These are phyloP conservation scores for Hemisphaericaspora subhashii DNA, from an alignment of 1,139 yeast genomes.

Conservation along the genomic window DNA sequence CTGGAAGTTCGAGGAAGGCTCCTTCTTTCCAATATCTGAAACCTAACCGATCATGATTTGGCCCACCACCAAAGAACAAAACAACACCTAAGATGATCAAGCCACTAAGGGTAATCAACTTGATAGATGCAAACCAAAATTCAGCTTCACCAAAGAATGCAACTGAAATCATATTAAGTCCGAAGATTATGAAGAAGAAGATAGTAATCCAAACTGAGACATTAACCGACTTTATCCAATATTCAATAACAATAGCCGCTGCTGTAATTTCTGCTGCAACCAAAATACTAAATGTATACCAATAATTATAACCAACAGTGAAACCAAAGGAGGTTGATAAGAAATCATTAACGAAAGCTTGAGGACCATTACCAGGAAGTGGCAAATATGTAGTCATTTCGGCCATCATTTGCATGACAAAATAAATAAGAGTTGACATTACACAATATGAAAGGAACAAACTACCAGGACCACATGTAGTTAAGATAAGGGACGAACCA, in stretches of 20 bases:
- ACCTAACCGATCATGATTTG: conserved; percentile 58
- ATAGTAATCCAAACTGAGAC: conserved; percentile 58
- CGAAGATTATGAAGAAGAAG: conserved; percentile 39
- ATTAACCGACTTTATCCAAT: conserved; percentile 54
- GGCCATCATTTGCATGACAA: conserved; percentile 57
- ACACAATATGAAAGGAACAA: conserved; percentile 47
- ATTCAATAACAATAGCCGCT: conserved; percentile 51
- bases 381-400: conserved; percentile 66
- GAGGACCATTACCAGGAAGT: conserved; percentile 45
- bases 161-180: conserved; percentile 46
- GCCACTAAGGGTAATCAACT: conserved; percentile 37
- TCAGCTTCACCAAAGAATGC: conserved; percentile 64
- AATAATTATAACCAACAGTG: conserved; percentile 51
- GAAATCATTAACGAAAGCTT: conserved; percentile 37
- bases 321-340: conserved; percentile 40
- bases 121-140: conserved; percentile 64
- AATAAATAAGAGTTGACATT: conserved; percentile 53
- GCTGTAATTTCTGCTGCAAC: conserved; percentile 54
- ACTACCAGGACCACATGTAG: conserved; percentile 52
- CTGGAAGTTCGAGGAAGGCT: conserved; percentile 45
- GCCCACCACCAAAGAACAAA: conserved; percentile 52
- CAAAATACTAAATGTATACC: conserved; percentile 50
- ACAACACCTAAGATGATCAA: conserved; percentile 44
- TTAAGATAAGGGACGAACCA: conserved; percentile 49
- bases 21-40: conserved; percentile 66